Conservation (phyloP, 2,329 filamentous ascomycete genomes). For the Cadophora sp. region DNA sequence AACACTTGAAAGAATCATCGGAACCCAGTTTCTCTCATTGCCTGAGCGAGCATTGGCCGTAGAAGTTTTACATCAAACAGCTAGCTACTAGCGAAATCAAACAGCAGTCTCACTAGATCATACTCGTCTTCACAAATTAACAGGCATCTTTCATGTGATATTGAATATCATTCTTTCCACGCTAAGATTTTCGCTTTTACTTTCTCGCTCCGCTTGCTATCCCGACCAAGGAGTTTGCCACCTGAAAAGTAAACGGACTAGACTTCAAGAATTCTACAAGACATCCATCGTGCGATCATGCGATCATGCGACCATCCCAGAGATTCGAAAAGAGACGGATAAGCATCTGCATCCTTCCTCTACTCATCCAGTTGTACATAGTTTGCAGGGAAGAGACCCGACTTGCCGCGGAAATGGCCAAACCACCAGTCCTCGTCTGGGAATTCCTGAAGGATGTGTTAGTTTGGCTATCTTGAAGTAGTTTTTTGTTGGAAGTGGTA, state of each 20-base stretch:
- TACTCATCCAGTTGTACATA: conserved; percentile 63
- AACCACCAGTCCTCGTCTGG: conserved; percentile 99
- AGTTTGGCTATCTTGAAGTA: conserved; percentile 1
- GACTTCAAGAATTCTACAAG: conserved; percentile 6
- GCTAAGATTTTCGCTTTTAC: conserved; percentile 1
- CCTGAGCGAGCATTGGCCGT: too few relatives aligned
- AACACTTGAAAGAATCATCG: too few relatives aligned
- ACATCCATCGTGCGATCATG: neutral
- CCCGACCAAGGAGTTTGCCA: neutral
- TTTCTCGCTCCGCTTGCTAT: neutral
- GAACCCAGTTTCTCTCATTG: too few relatives aligned
- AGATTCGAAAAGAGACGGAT: neutral
- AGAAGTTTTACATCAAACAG: too few relatives aligned
- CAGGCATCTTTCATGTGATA: neutral
- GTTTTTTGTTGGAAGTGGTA: neutral
- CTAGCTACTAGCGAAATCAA: neutral
- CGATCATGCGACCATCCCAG: neutral
- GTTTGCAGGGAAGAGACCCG: conserved; percentile 83
- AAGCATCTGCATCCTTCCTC: neutral
- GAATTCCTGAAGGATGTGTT: conserved; percentile 69
- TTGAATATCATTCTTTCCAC: neutral
- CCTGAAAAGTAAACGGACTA: neutral
- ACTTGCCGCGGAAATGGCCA: conserved; percentile 79
- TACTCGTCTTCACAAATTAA: neutral
- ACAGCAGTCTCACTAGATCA: neutral